Conservation (phyloP, 2,329 filamentous ascomycete species). For the Pseudogymnoascus destructans region DNA sequence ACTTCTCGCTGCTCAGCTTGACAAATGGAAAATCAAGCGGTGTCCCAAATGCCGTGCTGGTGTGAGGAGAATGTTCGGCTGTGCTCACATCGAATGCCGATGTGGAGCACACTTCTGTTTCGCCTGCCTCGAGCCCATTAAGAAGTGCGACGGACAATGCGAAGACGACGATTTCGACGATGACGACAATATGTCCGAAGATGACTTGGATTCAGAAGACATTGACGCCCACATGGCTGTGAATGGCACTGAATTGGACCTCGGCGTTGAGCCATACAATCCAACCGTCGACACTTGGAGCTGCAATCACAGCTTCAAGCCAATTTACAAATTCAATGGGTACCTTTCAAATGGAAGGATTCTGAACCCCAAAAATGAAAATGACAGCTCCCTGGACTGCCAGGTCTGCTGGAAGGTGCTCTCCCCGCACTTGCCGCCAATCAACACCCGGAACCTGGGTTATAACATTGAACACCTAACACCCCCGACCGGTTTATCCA, state of each 20-base stretch:
- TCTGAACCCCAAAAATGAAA: background rate
- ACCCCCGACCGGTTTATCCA: background rate
- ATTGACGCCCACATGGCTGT: slow-evolving; percentile 20
- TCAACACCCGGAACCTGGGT: background rate
- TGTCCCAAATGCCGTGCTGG: slow-evolving; percentile 38
- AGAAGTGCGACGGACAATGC: slow-evolving; percentile 12
- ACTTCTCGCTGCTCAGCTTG: slow-evolving; percentile 27
- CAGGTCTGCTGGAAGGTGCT: slow-evolving; percentile 12
- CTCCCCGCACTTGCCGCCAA: background rate
- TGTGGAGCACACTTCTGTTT: slow-evolving; percentile 40
- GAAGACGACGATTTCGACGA: slow-evolving; percentile 19
- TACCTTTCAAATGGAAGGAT: background rate
- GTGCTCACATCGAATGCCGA: slow-evolving; percentile 34
- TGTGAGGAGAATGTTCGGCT: slow-evolving; percentile 36
- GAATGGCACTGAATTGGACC: slow-evolving; percentile 27
- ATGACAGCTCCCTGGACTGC: slow-evolving; percentile 11
- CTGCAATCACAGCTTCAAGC: slow-evolving; percentile 13
- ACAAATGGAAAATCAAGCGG: slow-evolving; percentile 34
- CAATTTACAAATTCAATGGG: background rate
- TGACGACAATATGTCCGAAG: slow-evolving; percentile 18
- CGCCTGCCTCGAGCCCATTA: slow-evolving; percentile 28
- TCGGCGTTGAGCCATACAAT: slow-evolving; percentile 23
- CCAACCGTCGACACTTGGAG: slow-evolving; percentile 12
- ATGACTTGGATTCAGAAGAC: slow-evolving; percentile 21
- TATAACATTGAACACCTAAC: background rate